Evolutionary conservation across 2,329 filamentous ascomycete genomes (phyloP).

Genomic region (Fusarium udum): DNA sequence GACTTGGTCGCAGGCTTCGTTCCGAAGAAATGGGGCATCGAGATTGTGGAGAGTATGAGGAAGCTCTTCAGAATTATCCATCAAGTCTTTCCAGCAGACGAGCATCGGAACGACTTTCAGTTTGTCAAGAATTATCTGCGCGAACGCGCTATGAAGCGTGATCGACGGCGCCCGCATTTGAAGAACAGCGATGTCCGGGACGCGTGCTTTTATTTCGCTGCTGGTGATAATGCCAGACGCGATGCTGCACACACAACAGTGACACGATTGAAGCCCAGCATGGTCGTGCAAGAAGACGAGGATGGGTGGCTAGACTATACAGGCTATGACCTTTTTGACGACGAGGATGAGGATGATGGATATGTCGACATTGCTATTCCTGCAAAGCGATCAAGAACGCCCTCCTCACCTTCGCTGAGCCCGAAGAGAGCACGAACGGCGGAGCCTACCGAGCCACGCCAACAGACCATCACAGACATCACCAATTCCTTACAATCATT

Average conservation of each 20-base stretch:
- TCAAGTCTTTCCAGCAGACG: background rate
- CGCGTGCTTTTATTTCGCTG: background rate
- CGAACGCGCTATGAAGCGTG: background rate
- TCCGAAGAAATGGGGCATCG: background rate
- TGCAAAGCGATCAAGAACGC: background rate
- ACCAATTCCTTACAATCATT: background rate
- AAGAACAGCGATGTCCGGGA: background rate
- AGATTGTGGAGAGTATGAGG: background rate
- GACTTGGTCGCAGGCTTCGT: background rate
- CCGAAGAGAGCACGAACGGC: background rate
- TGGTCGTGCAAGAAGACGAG: background rate
- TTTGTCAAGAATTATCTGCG: background rate
- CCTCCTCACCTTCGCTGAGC: background rate
- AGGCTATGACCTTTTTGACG: background rate
- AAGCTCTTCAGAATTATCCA: background rate
- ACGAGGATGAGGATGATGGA: background rate
- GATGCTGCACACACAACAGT: background rate
- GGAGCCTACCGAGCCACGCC: background rate
- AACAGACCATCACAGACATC: background rate
- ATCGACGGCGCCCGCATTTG: background rate
- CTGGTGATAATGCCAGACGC: background rate
- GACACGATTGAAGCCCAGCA: fast-evolving
- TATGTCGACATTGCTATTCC: background rate
- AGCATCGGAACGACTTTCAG: background rate
- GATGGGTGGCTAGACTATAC: background rate